These are phyloP conservation scores for Mycena chlorophos DNA, from an alignment of 768 basidiomycete genomes.

Conservation along the genomic window DNA sequence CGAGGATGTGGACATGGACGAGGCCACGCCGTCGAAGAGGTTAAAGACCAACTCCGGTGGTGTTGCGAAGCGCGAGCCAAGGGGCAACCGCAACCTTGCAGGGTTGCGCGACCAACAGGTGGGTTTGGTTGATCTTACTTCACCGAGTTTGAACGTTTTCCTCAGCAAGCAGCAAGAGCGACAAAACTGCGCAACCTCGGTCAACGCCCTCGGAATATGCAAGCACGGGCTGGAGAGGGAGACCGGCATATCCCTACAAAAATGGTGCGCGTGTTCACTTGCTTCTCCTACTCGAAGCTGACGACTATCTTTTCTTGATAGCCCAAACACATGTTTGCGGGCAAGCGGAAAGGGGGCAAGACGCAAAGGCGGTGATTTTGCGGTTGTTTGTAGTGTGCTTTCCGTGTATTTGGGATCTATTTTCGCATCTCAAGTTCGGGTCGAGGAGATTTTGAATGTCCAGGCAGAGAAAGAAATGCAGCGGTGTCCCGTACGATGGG, in stretches of 20 bases:
- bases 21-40: slow-evolving; percentile 57
- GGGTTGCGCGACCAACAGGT: slow-evolving; percentile 80
- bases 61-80: slow-evolving; percentile 58
- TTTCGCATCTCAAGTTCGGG: no score
- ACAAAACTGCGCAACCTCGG: slow-evolving; percentile 81
- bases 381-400: no score
- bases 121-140: slow-evolving; percentile 16
- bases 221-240: slow-evolving; percentile 88
- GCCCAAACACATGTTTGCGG: slow-evolving; percentile 86
- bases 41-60: slow-evolving; percentile 62
- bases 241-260: slow-evolving; percentile 80
- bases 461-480: no score
- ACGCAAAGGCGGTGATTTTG: slow-evolving; percentile 69
- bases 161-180: slow-evolving; percentile 78
- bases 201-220: slow-evolving; percentile 83
- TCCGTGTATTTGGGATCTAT: no score
- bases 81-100: slow-evolving; percentile 70
- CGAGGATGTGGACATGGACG: slow-evolving; percentile 48
- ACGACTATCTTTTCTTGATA: slow-evolving; percentile 31
- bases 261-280: slow-evolving; percentile 58
- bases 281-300: not conserved
- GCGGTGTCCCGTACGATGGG: no score
- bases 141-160: slow-evolving; percentile 4
- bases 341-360: slow-evolving; percentile 84
- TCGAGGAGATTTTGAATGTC: no score